Evolutionary conservation across 192 early-diverging fungal species (phyloP).

Genomic region (Phlyctochytrium bullatum): DNA sequence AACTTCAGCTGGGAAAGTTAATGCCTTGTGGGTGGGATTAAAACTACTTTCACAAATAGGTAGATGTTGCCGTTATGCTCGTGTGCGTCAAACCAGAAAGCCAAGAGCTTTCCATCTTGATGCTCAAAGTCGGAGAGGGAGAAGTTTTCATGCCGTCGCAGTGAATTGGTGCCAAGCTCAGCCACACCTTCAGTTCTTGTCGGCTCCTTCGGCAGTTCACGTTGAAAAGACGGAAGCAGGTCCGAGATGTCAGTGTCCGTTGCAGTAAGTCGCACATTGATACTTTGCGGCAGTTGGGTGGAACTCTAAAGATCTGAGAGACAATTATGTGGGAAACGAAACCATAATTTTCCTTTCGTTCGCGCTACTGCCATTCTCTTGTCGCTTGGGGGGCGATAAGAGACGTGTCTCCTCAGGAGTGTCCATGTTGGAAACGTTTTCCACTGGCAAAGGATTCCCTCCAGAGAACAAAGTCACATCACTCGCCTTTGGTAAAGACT

Average conservation of each 20-base stretch:
- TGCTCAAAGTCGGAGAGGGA: slow-evolving; percentile 10
- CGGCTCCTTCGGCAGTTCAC: slow-evolving; percentile 33
- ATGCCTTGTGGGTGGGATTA: too few species aligned
- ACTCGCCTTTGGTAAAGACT: neutral
- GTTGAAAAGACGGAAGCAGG: slow-evolving; percentile 25
- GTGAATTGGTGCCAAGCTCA: slow-evolving; percentile 6
- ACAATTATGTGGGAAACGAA: neutral
- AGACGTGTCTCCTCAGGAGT: too few species aligned
- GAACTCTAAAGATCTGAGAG: neutral
- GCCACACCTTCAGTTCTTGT: slow-evolving; percentile 16
- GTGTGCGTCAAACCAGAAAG: slow-evolving; percentile 93
- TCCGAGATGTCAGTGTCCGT: neutral
- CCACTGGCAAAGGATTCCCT: neutral
- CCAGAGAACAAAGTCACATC: neutral
- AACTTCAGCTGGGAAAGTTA: slow-evolving; percentile 54
- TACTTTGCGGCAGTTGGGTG: neutral
- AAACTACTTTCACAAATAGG: slow-evolving; percentile 87
- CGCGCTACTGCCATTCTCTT: neutral
- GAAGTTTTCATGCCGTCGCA: neutral
- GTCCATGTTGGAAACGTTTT: slow-evolving; percentile 12
- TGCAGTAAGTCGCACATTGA: neutral
- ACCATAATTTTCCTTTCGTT: neutral
- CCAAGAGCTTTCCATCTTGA: slow-evolving; percentile 54
- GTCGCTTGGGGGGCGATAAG: neutral
- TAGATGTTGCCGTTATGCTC: slow-evolving; percentile 83